Conservation (phyloP, 306 rosid genomes). For the Prunus armeniaca region DNA sequence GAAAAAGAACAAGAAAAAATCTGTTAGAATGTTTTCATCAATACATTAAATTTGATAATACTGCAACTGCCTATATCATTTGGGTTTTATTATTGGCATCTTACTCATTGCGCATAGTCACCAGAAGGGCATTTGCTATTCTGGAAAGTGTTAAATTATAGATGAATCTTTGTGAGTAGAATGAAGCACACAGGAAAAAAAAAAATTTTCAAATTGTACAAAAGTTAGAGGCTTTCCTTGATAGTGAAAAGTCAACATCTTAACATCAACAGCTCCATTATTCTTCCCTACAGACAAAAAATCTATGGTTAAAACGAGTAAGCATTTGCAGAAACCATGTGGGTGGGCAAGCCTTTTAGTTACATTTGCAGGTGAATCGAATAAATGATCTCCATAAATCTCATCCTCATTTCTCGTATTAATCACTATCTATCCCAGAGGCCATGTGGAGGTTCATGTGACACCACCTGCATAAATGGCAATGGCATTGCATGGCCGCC, state of each 20-base stretch:
- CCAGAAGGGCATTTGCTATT: background rate
- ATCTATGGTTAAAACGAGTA: slow-evolving; percentile 30
- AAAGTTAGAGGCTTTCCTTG: slow-evolving; percentile 18
- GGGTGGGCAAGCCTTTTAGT: slow-evolving; percentile 32
- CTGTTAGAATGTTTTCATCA: no score
- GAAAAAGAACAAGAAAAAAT: no score
- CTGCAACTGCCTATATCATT: background rate
- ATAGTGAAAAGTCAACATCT: slow-evolving; percentile 30
- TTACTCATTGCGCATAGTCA: background rate
- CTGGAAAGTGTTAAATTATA: slow-evolving; percentile 18
- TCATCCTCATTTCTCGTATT: slow-evolving; percentile 24
- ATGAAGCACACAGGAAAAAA: slow-evolving; percentile 3
- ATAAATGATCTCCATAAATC: slow-evolving; percentile 35
- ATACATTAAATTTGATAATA: no score
- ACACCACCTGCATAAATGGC: slow-evolving; percentile 34
- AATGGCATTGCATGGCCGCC: slow-evolving; percentile 28
- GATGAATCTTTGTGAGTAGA: slow-evolving; percentile 18
- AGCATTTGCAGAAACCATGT: slow-evolving; percentile 34
- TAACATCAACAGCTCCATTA: slow-evolving; percentile 31
- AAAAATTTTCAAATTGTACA: background rate
- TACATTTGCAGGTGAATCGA: slow-evolving; percentile 30
- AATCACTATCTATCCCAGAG: slow-evolving; percentile 27
- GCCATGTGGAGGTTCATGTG: slow-evolving; percentile 46
- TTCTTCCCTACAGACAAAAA: slow-evolving; percentile 39
- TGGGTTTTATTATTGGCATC: background rate